Evolutionary conservation across 2,329 filamentous ascomycete genomes (phyloP), one percentile per base, ranked within the genome.

Genomic region (Cladosporium cucumerinum): DNA sequence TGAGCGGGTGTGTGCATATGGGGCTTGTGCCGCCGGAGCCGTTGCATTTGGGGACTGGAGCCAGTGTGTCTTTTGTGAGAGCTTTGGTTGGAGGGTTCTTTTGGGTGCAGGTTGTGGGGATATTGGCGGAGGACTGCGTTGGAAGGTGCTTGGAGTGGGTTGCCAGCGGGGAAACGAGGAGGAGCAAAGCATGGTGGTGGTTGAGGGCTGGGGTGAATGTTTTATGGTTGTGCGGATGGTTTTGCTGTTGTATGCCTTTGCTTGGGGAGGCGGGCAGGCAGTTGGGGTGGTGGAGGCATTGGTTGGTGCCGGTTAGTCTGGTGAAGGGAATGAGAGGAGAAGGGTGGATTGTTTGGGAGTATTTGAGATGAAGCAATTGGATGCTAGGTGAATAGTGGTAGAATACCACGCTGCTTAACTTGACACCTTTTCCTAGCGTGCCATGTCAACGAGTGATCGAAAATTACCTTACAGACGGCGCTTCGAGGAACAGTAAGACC

Each of bases 11-110:
- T 21, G 68, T 73, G 46, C 74, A 75, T 55, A 69, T 70, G 65
- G 74, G 73, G 52, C 61, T 75, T 2, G 73, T 75, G 23, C 73
- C 73, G 18, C 67, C 72, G 39, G 64, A 72, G 34, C 73, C 72
- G 14, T 57, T 46, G 25, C 25, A 48, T 32, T 23, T 68, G 48
- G 65, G 66, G 26, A 66, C 66, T 18, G 64, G 52, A n/a, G 25
- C 61, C 8, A 30, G 28, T 12, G 64, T 61, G 5, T 49, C 39
- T 46, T 46, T 25, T 28, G 61, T 73, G 30, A 65, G 69, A 25
- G 16, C 66, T 23, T 61, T 36, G 21, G 57, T 73, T 5, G 66
- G 66, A 5, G 64, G 49, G 0, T 75, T 75, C 65, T 75, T 75
- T 63, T 73, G 69, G 70, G 36, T 71, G 32, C 73, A 75, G 64